Conservation (phyloP, 352 stramenopile genomes). For the Pythium brachiatum region DNA sequence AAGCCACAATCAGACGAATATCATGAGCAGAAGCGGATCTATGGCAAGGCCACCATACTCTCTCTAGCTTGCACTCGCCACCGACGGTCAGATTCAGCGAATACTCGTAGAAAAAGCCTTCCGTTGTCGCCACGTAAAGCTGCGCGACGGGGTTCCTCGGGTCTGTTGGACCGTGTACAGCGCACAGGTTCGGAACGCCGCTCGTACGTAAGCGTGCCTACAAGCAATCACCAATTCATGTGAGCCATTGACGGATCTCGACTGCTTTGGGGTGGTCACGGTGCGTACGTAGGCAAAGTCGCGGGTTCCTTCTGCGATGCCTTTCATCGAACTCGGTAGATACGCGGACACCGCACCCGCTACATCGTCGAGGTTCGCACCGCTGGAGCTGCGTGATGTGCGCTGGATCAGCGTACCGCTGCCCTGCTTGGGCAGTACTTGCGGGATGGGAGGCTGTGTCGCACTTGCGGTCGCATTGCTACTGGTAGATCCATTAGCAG, state of each 20-base stretch:
- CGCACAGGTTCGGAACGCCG: constrained; percentile 72
- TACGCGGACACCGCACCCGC: constrained; percentile 69
- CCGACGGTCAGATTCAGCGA: constrained; percentile 67
- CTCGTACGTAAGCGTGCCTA: constrained; percentile 59
- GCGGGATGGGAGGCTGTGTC: constrained; percentile 7
- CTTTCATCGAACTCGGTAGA: constrained; percentile 69
- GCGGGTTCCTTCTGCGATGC: constrained; percentile 82
- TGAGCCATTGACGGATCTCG: background rate
- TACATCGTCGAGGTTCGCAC: constrained; percentile 64
- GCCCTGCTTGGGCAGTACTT: constrained; percentile 8
- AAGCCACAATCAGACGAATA: background rate
- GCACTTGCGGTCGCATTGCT: constrained; percentile 3
- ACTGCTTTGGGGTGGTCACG: background rate
- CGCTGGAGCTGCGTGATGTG: constrained; percentile 33
- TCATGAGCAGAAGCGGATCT: too few relatives aligned
- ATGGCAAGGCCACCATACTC: too few relatives aligned
- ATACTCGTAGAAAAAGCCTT: constrained; percentile 89
- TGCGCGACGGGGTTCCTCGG: constrained; percentile 48
- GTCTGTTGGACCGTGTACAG: constrained; percentile 72
- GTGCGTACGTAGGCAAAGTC: constrained; percentile 83
- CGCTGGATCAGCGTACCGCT: background rate
- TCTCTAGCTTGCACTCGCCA: constrained; percentile 80
- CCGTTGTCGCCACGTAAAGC: constrained; percentile 74
- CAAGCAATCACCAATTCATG: background rate
- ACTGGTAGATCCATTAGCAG: background rate